Base-by-base conservation (phyloP, 208 protist genomes). In the Trypanosomatidae sp. region DNA sequence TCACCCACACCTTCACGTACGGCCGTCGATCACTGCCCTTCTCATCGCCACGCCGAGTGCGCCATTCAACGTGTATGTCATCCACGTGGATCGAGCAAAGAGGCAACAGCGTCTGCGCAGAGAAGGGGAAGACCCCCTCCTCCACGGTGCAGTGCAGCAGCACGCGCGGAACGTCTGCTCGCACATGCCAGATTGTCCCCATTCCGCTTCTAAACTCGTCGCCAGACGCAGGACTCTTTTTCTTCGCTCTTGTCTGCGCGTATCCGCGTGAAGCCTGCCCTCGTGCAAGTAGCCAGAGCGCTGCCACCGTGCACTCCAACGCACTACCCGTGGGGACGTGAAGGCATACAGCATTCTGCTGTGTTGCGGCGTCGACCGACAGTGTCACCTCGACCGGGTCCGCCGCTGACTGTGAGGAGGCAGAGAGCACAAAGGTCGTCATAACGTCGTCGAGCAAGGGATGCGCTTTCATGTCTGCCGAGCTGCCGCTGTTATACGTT, bases 251-350 rank as follows among this genome's bases (percentile, higher is more conserved):
- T 13, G 49, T 8, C 10, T 41, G 19, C 19, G 25, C 52, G 25
- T 72, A 72, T 28, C 70, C 55, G 25, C 12, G 70, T 4, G 70
- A 66, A 25, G 69, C 53, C 25, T 50, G 55, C 52, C 72, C 65
- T 10, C 62, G 28, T 13, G 53, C 56, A 0, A 74, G 55, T 53
- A 80, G 36, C 5, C 22, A 66, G 36, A 80, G 36, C 25, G 70
- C 76, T 0, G 70, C 19, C 36, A 53, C 69, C 5, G 73, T 46
- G 15, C 8, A 41, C 19, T 65, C 50, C 1, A 80, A 53, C 0
- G 47, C 30, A 6, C 44, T 46, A 17, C 44, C 49, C 0, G 70
- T 25, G n/a, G 65, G 76, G 4, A 80, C 5, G 15, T 56, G 66
- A 6, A 75, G 9, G 39, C 15, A 56, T 1, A 80, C 10, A 0